A percentile compares a stretch with the other conserved stretches of the same genome.
These are phyloP conservation scores for Dendrocalamus latiflorus DNA, from an alignment of 202 grass and related monocot species.

Conservation along the genomic window DNA sequence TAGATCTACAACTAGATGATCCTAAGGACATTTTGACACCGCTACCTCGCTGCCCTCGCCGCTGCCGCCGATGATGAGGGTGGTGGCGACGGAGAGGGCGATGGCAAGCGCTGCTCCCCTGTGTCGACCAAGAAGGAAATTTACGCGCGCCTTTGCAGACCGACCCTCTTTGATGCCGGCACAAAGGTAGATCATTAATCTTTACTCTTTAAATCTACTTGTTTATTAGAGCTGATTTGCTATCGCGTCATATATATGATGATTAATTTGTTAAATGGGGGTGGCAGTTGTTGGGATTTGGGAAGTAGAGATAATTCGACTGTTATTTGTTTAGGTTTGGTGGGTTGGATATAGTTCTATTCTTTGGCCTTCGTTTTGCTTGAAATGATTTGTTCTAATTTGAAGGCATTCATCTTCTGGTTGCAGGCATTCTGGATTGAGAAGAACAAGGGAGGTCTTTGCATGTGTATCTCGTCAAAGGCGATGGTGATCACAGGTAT, in stretches of 20 bases:
- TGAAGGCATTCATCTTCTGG: constrained; percentile 6
- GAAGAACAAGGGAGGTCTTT: constrained; percentile 57
- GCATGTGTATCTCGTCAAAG: constrained; percentile 74
- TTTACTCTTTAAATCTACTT: neutral
- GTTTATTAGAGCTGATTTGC: neutral
- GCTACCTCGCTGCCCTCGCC: constrained; percentile 45
- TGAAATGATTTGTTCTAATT: neutral
- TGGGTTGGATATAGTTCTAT: neutral
- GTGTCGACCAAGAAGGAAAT: constrained; percentile 57
- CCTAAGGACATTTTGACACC: no score
- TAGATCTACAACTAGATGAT: no score
- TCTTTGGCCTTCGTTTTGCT: neutral
- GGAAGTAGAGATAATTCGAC: neutral
- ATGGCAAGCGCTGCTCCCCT: constrained; percentile 26
- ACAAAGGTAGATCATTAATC: constrained; percentile 49
- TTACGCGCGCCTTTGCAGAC: constrained; percentile 65
- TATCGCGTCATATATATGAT: neutral
- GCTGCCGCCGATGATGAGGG: constrained; percentile 36
- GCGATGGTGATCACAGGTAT: constrained; percentile 82
- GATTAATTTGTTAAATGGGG: neutral
- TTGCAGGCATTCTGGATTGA: constrained; percentile 79
- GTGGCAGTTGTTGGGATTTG: neutral
- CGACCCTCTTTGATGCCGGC: constrained; percentile 50
- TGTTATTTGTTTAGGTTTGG: constrained; percentile 4
- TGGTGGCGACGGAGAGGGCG: constrained; percentile 13